phyloP scores from a whole-genome alignment of 495 filamentous ascomycete species.

The Penicillium tannophilum region DNA sequence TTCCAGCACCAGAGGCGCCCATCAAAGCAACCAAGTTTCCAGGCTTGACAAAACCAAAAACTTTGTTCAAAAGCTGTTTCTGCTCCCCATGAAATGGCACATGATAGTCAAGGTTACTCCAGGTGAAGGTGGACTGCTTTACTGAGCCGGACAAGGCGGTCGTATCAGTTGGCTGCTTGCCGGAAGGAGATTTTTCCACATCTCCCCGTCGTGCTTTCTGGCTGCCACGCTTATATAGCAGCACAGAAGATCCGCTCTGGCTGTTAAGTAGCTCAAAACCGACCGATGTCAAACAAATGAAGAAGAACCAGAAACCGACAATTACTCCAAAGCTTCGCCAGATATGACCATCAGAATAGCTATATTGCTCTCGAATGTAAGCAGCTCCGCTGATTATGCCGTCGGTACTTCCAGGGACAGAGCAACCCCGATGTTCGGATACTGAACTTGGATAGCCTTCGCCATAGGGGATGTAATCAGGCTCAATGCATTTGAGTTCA shows the following conservation, averaged over 20 bases:
- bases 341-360: slow-evolving; percentile 61
- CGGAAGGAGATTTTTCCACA: slow-evolving; percentile 24
- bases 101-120: slow-evolving; percentile 70
- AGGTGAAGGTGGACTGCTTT: slow-evolving; percentile 44
- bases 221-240: slow-evolving; percentile 61
- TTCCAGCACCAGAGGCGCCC: slow-evolving; percentile 84
- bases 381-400: slow-evolving; percentile 57
- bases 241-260: slow-evolving; percentile 62
- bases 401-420: slow-evolving; percentile 64
- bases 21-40: slow-evolving; percentile 79
- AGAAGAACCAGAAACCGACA: slow-evolving; percentile 70
- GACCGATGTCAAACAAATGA: slow-evolving; percentile 67
- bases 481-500: slow-evolving; percentile 75
- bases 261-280: slow-evolving; percentile 65
- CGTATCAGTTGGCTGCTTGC: slow-evolving; percentile 19
- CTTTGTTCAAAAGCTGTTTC: slow-evolving; percentile 66
- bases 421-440: slow-evolving; percentile 70
- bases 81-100: slow-evolving; percentile 56
- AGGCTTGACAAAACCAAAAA: slow-evolving; percentile 79
- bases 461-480: slow-evolving; percentile 64
- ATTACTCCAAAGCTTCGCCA: slow-evolving; percentile 86
- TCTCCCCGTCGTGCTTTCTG: slow-evolving; percentile 33
- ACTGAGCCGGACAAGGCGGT: slow-evolving; percentile 20
- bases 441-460: slow-evolving; percentile 58
- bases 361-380: slow-evolving; percentile 68